phyloP scores from a whole-genome alignment of 2,329 filamentous ascomycete species.

The Aspergillus transmontanensis region DNA sequence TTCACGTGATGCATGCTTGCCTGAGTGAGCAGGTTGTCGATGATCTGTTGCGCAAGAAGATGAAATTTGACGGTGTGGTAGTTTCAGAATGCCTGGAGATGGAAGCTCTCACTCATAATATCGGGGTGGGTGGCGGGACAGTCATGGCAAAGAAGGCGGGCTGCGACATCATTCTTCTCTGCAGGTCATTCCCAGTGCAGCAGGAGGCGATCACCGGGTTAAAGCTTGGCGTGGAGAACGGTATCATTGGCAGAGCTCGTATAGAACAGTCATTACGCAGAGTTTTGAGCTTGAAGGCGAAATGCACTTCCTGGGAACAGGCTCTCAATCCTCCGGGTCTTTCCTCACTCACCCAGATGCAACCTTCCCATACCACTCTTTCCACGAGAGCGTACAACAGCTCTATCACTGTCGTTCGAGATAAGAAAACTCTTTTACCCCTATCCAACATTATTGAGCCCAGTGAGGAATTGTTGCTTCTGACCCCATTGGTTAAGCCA shows the following conservation, averaged over 20 bases:
- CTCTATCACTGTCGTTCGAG: slow-evolving; percentile 89
- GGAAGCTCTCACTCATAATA: slow-evolving; percentile 92
- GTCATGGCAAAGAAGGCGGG: slow-evolving; percentile 98
- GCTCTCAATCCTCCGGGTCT: slow-evolving; percentile 86
- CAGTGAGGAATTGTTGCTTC: slow-evolving; percentile 83
- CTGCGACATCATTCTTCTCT: slow-evolving; percentile 87
- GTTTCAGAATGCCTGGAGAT: slow-evolving; percentile 96
- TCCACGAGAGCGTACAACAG: slow-evolving; percentile 86
- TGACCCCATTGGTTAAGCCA: slow-evolving; percentile 89
- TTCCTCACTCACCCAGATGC: slow-evolving; percentile 74
- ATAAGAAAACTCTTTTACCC: slow-evolving; percentile 82
- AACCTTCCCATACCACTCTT: slow-evolving; percentile 77
- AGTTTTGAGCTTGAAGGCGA: slow-evolving; percentile 77
- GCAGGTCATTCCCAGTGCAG: slow-evolving; percentile 83
- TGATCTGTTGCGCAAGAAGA: slow-evolving; percentile 80
- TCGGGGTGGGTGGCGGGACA: slow-evolving; percentile 94
- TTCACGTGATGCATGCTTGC: slow-evolving; percentile 95
- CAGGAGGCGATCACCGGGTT: slow-evolving; percentile 89
- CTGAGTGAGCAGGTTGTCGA: slow-evolving; percentile 92
- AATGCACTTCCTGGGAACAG: slow-evolving; percentile 86
- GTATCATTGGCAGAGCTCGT: slow-evolving; percentile 78
- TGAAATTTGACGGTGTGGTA: slow-evolving; percentile 88
- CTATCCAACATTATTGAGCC: slow-evolving; percentile 78
- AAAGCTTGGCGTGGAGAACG: slow-evolving; percentile 86
- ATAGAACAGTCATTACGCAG: slow-evolving; percentile 79